phyloP scores from a whole-genome alignment of 1,284 basidiomycete species.

The Cryptococcus sp. region DNA sequence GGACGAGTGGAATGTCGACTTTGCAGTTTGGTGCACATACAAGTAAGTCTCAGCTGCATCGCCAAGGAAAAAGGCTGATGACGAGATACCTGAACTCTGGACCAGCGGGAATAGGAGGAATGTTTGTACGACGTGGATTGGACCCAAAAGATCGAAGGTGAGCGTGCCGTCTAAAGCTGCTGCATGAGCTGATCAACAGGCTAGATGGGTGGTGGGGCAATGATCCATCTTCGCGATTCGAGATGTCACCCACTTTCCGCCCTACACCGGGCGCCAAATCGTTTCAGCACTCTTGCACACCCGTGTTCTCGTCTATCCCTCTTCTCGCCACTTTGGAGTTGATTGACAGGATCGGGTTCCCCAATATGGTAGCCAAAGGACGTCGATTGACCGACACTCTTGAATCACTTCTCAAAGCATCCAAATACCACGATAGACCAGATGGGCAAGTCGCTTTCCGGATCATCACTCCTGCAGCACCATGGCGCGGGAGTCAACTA shows the following conservation, averaged over 20 bases:
- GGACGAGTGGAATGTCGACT: conserved; percentile 93
- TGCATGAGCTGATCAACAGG: conserved; percentile 48
- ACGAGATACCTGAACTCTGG: conserved; percentile 82
- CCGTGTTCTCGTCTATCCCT: conserved; percentile 70
- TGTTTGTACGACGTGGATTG: conserved; percentile 41
- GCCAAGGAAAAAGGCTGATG: conserved; percentile 13
- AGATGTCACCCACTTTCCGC: conserved; percentile 78
- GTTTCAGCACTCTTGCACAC: conserved; percentile 93
- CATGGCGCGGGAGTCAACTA: conserved; percentile 74
- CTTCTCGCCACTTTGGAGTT: conserved; percentile 74
- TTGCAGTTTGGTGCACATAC: conserved; percentile 97
- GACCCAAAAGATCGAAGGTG: conserved; percentile 39
- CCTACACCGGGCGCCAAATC: conserved; percentile 87
- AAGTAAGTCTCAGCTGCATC: conserved; percentile 52
- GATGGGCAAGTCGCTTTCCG: conserved; percentile 59
- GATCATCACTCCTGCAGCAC: conserved; percentile 74
- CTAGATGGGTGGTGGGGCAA: conserved; percentile 98
- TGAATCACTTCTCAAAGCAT: conserved; percentile 60
- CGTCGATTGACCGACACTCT: conserved; percentile 66
- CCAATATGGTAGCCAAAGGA: conserved; percentile 63
- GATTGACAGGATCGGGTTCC: conserved; percentile 74
- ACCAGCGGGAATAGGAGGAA: conserved; percentile 89
- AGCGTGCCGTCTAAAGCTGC: conserved; percentile 3
- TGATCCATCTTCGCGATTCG: conserved; percentile 77
- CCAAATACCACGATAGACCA: conserved; percentile 55